These are phyloP conservation scores for Brettanomyces anomalus DNA, from an alignment of 805 yeast genomes.

Conservation along the genomic window DNA sequence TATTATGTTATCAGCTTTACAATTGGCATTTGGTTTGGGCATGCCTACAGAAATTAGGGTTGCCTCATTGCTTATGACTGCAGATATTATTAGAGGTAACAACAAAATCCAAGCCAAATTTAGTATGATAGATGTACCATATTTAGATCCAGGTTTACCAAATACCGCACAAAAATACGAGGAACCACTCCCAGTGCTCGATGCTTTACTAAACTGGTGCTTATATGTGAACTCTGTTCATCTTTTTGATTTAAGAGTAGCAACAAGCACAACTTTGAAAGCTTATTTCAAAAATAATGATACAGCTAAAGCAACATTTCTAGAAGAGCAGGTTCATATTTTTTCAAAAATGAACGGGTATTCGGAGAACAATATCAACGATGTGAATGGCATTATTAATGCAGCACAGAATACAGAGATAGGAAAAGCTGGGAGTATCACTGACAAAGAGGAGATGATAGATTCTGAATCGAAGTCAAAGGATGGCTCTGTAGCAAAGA, in stretches of 20 bases:
- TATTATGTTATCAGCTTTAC: constrained; percentile 54
- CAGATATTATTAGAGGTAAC: constrained; percentile 67
- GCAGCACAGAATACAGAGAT: no score
- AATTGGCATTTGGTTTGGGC: constrained; percentile 58
- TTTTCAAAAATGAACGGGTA: constrained; percentile 26
- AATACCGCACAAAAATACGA: constrained; percentile 22
- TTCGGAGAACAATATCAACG: constrained; percentile 8
- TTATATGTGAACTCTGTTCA: constrained; percentile 74
- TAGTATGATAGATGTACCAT: constrained; percentile 84
- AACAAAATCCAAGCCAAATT: constrained; percentile 59
- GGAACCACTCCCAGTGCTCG: constrained; percentile 53
- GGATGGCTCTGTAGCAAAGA: not conserved
- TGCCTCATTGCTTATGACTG: constrained; percentile 61
- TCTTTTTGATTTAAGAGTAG: constrained; percentile 70
- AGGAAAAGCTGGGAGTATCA: constrained; percentile 1
- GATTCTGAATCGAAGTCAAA: not conserved
- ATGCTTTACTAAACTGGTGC: constrained; percentile 78
- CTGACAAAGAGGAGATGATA: constrained; percentile 1
- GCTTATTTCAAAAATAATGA: constrained; percentile 60
- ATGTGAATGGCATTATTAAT: not conserved
- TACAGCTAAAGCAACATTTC: constrained; percentile 51
- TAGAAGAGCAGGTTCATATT: constrained; percentile 53
- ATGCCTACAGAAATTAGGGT: constrained; percentile 63
- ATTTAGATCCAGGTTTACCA: constrained; percentile 56
- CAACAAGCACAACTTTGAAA: constrained; percentile 56